Conservation (phyloP, 2,329 filamentous ascomycete species). For the Spiromastix sp. region DNA sequence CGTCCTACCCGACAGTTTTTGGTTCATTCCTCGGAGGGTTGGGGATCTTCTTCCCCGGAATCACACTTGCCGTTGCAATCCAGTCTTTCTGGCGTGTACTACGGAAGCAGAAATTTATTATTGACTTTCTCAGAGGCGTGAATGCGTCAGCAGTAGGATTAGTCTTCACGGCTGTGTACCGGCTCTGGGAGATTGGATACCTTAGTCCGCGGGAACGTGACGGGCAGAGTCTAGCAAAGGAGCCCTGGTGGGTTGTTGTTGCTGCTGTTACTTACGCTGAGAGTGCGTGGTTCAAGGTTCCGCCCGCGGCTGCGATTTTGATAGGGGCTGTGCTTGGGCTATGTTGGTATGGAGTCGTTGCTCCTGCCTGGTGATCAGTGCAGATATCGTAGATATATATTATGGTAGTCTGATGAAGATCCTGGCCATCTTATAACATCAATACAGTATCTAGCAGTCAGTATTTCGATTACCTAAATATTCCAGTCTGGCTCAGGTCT, state of each 20-base stretch:
- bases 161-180: constrained; percentile 55
- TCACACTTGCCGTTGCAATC: constrained; percentile 24
- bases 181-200: constrained; percentile 53
- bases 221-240: constrained; percentile 45
- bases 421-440: no score
- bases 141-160: constrained; percentile 53
- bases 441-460: no score
- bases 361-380: no score
- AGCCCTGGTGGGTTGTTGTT: constrained; percentile 56
- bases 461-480: no score
- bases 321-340: constrained; percentile 39
- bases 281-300: constrained; percentile 39
- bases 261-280: constrained; percentile 41
- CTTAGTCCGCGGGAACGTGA: constrained; percentile 38
- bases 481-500: no score
- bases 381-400: no score
- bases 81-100: constrained; percentile 46
- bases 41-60: constrained; percentile 30
- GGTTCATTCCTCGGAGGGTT: constrained; percentile 45
- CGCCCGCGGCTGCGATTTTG: constrained; percentile 35
- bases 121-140: constrained; percentile 42
- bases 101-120: constrained; percentile 37
- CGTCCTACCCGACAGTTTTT: constrained; percentile 21
- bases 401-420: no score
- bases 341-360: constrained; percentile 39